Conservation (phyloP, 345 rosid species). For the Euphorbia pulcherrima region DNA sequence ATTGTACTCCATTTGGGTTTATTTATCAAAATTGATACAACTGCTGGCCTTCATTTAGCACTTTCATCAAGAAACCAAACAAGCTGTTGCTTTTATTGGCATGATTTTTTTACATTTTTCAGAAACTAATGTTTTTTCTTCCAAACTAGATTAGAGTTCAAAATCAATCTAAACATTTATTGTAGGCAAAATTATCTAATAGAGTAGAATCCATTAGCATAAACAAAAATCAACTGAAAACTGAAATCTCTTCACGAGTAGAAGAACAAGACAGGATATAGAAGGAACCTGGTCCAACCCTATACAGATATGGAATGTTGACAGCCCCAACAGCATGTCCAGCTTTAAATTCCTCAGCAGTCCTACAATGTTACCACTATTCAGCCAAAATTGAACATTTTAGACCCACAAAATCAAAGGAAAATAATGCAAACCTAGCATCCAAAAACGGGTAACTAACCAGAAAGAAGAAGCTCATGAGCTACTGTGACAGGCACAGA, state of each 20-base stretch:
- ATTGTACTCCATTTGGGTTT: too few relatives aligned
- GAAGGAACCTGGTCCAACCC: constrained; percentile 60
- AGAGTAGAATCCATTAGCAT: not conserved
- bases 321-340: constrained; percentile 76
- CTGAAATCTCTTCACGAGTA: not conserved
- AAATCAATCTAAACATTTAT: not conserved
- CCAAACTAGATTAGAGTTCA: not conserved
- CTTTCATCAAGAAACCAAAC: not conserved
- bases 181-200: not conserved
- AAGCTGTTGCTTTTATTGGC: not conserved
- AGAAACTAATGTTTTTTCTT: constrained; percentile 1
- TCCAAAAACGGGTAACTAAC: constrained; percentile 70
- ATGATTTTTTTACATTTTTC: not conserved
- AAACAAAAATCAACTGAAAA: too few relatives aligned
- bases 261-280: not conserved
- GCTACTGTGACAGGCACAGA: constrained; percentile 94
- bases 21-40: too few relatives aligned
- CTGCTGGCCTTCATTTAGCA: too few relatives aligned
- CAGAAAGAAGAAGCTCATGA: constrained; percentile 77
- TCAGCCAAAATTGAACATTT: not conserved
- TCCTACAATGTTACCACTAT: constrained; percentile 29
- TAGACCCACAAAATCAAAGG: not conserved
- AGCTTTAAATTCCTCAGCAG: constrained; percentile 74
- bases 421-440: constrained; percentile 42
- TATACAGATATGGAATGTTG: constrained; percentile 80